Evolutionary conservation across 2,329 filamentous ascomycete genomes (phyloP).

Genomic region (Penicillium hordei): DNA sequence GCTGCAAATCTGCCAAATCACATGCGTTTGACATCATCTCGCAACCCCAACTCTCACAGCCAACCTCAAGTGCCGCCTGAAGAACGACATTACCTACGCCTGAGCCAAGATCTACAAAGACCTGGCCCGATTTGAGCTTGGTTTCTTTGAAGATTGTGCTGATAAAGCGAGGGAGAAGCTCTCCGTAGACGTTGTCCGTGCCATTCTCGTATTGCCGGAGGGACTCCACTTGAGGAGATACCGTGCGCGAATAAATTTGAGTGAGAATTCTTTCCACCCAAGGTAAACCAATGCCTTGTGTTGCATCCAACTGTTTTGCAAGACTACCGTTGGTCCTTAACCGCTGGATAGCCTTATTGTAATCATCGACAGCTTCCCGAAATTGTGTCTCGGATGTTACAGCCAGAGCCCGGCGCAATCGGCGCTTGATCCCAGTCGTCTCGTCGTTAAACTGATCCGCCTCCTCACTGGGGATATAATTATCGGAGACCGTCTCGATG

Average conservation of each 20-base stretch:
- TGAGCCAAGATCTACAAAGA: slow-evolving; percentile 93
- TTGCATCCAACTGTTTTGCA: slow-evolving; percentile 66
- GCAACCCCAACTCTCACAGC: slow-evolving; percentile 93
- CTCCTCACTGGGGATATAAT: slow-evolving; percentile 73
- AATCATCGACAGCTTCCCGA: slow-evolving; percentile 68
- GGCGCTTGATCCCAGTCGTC: slow-evolving; percentile 70
- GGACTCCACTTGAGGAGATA: slow-evolving; percentile 82
- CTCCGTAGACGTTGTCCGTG: slow-evolving; percentile 91
- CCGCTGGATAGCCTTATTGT: slow-evolving; percentile 69
- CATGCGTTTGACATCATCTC: slow-evolving; percentile 94
- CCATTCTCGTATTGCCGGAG: slow-evolving; percentile 85
- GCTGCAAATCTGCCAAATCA: slow-evolving; percentile 75
- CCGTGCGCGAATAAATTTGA: slow-evolving; percentile 88
- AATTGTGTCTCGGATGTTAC: slow-evolving; percentile 70
- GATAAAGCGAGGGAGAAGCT: slow-evolving; percentile 81
- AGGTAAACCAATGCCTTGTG: slow-evolving; percentile 67
- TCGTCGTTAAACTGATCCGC: slow-evolving; percentile 68
- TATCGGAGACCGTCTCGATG: slow-evolving; percentile 67
- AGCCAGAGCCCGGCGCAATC: slow-evolving; percentile 71
- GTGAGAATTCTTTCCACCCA: slow-evolving; percentile 78
- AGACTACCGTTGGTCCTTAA: slow-evolving; percentile 71
- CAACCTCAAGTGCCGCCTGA: slow-evolving; percentile 88
- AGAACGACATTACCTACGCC: slow-evolving; percentile 95
- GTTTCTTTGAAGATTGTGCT: slow-evolving; percentile 78
- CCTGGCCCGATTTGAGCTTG: slow-evolving; percentile 73